These are phyloP conservation scores for Canariomyces notabilis DNA, from an alignment of 2,329 filamentous ascomycete genomes.

Conservation along the genomic window DNA sequence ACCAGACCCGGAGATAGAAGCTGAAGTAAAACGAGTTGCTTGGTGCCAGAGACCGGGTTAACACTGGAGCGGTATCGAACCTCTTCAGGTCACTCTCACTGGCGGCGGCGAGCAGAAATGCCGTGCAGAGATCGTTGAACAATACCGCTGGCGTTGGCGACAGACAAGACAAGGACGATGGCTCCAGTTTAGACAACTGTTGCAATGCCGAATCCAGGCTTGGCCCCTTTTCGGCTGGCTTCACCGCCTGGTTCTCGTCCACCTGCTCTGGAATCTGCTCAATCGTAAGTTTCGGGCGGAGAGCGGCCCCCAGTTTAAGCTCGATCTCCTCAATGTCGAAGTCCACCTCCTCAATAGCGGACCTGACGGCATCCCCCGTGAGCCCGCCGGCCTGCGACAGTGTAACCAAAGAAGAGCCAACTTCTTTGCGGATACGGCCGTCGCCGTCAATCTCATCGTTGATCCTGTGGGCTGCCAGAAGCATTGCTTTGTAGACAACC, in stretches of 20 bases:
- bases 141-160: slow-evolving; percentile 45
- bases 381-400: slow-evolving; percentile 57
- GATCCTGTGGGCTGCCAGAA: slow-evolving; percentile 56
- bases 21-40: slow-evolving; percentile 64
- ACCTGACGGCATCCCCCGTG: slow-evolving; percentile 59
- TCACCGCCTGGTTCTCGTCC: slow-evolving; percentile 39
- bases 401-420: slow-evolving; percentile 62
- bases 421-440: slow-evolving; percentile 54
- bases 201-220: slow-evolving; percentile 38
- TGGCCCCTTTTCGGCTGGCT: slow-evolving; percentile 28
- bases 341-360: slow-evolving; percentile 60
- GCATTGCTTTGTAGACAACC: slow-evolving; percentile 61
- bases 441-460: slow-evolving; percentile 50
- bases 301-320: slow-evolving; percentile 65
- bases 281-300: slow-evolving; percentile 52
- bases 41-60: slow-evolving; percentile 50
- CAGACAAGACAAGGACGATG: slow-evolving; percentile 45
- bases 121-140: slow-evolving; percentile 54
- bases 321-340: slow-evolving; percentile 72
- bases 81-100: slow-evolving; percentile 40
- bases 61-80: slow-evolving; percentile 51
- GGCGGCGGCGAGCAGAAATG: slow-evolving; percentile 52
- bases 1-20: slow-evolving; percentile 73
- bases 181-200: slow-evolving; percentile 31
- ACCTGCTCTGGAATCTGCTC: slow-evolving; percentile 44